phyloP scores from a whole-genome alignment of 2,329 filamentous ascomycete species.

The Podosphaera xanthii region DNA sequence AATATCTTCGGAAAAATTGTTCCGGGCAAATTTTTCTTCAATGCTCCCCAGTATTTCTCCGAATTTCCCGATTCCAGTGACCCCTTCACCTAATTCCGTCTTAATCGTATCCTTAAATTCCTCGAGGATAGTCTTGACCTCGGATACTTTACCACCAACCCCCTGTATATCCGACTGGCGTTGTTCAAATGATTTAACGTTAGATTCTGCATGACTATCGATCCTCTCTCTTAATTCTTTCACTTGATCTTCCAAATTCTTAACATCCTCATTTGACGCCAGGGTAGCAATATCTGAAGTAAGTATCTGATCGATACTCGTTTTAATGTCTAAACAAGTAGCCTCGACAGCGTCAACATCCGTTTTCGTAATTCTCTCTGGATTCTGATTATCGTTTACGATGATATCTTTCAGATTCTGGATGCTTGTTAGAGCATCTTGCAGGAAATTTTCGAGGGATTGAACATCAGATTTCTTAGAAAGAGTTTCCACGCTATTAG shows the following conservation, averaged over 20 bases:
- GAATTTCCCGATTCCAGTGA: constrained; percentile 47
- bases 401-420: constrained; percentile 41
- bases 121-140: constrained; percentile 55
- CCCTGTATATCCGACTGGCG: constrained; percentile 64
- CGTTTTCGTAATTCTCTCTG: constrained; percentile 50
- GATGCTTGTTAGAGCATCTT: constrained; percentile 50
- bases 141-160: constrained; percentile 54
- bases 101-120: constrained; percentile 59
- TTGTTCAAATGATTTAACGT: constrained; percentile 59
- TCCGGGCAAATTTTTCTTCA: constrained; percentile 37
- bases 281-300: constrained; percentile 47
- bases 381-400: constrained; percentile 21
- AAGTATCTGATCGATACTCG: constrained; percentile 48
- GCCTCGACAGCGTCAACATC: constrained; percentile 65
- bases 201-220: constrained; percentile 45
- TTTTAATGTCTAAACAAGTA: constrained; percentile 67
- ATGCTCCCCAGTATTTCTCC: constrained; percentile 46
- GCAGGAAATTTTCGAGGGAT: constrained; percentile 53
- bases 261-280: constrained; percentile 54
- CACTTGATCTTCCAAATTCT: constrained; percentile 44
- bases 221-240: constrained; percentile 48
- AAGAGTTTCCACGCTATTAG: constrained; percentile 42
- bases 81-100: constrained; percentile 53
- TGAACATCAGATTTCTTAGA: constrained; percentile 61
- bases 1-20: constrained; percentile 35